Conservation (phyloP, 371 early-diverging fungal species). For the Lichtheimia hyalospora region DNA sequence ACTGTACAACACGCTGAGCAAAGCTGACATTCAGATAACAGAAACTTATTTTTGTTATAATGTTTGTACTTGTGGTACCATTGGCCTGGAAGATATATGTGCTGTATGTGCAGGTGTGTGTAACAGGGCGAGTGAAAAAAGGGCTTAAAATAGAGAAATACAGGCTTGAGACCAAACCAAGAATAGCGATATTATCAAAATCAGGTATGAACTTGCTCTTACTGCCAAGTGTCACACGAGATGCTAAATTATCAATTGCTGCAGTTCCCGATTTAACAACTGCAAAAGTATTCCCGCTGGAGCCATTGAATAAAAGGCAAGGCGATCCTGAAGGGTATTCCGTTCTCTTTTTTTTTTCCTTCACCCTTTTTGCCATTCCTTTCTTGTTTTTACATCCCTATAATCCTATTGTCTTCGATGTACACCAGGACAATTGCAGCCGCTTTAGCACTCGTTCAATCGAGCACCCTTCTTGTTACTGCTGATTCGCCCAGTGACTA, state of each 20-base stretch:
- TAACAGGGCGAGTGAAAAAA: background rate
- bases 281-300: background rate
- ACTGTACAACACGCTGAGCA: background rate
- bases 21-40: background rate
- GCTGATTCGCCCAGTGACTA: conserved; percentile 13
- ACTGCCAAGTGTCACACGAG: background rate
- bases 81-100: background rate
- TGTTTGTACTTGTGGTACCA: too few relatives aligned
- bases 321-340: background rate
- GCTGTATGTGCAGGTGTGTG: background rate
- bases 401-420: conserved; percentile 11
- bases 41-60: background rate
- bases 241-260: background rate
- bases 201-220: background rate
- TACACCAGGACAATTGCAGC: conserved; percentile 22
- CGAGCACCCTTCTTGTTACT: conserved; percentile 1
- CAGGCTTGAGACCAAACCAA: background rate
- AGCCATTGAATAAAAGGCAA: background rate
- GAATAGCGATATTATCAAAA: background rate
- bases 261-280: too few relatives aligned
- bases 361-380: conserved; percentile 1
- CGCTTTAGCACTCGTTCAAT: conserved; percentile 17
- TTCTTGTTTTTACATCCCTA: background rate
- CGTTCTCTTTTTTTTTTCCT: background rate
- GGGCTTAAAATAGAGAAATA: background rate